Evolutionary conservation across 441 rosid species (phyloP).

Genomic region (Adansonia grandidieri): DNA sequence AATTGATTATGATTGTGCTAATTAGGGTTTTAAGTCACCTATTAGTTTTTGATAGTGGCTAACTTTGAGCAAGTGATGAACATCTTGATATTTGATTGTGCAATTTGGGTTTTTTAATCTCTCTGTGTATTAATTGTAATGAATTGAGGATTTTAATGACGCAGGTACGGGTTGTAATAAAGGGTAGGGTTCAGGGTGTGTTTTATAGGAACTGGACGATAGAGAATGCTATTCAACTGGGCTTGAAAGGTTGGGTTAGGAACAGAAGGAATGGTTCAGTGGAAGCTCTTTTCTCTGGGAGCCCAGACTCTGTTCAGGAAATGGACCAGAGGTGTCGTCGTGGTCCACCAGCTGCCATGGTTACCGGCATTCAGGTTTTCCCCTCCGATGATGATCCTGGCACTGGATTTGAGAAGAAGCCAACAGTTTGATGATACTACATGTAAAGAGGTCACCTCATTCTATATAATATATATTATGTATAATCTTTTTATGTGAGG

Average conservation of each 20-base stretch:
- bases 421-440: constrained; percentile 52
- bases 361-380: constrained; percentile 72
- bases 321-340: constrained; percentile 89
- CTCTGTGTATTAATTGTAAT: not conserved
- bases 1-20: not conserved
- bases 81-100: not conserved
- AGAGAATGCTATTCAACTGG: constrained; percentile 73
- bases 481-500: constrained; percentile 18
- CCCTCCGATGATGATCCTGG: constrained; percentile 76
- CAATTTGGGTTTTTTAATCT: not conserved
- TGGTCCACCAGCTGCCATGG: constrained; percentile 79
- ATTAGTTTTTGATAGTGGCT: not conserved
- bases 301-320: constrained; percentile 60
- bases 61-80: not conserved
- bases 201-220: constrained; percentile 88
- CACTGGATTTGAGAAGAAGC: constrained; percentile 57
- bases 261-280: constrained; percentile 87
- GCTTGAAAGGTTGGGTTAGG: constrained; percentile 89
- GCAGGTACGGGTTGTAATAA: constrained; percentile 73
- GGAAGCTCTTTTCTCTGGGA: constrained; percentile 84
- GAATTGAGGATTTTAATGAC: constrained; percentile 25
- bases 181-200: constrained; percentile 92
- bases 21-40: not conserved
- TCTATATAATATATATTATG: constrained; percentile 28
- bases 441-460: not conserved